phyloP scores from a whole-genome alignment of 768 basidiomycete species.

The Galerina sulciceps region DNA sequence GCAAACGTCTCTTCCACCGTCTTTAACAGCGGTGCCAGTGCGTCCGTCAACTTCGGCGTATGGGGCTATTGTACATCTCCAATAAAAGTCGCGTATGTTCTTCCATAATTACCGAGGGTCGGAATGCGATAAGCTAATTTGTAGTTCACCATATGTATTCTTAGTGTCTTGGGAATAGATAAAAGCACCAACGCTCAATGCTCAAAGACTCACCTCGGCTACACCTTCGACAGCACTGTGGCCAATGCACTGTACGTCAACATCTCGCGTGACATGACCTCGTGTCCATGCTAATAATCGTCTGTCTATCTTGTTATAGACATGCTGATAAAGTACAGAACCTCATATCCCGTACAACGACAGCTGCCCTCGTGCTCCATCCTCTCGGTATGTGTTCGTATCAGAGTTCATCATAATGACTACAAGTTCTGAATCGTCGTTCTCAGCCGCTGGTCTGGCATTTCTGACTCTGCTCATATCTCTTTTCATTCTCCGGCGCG shows the following conservation, averaged over 20 bases:
- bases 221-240: slow-evolving; percentile 55
- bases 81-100: slow-evolving; percentile 45
- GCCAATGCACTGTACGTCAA: slow-evolving; percentile 46
- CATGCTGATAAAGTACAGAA: slow-evolving; percentile 39
- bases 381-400: slow-evolving; percentile 47
- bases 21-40: slow-evolving; percentile 37
- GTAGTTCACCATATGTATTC: not conserved
- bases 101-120: not conserved
- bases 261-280: slow-evolving; percentile 15
- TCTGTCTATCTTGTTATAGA: slow-evolving; percentile 25
- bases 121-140: not conserved
- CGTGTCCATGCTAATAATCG: slow-evolving; percentile 12
- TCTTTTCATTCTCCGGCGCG: slow-evolving; percentile 47
- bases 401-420: slow-evolving; percentile 9
- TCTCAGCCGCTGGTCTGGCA: slow-evolving; percentile 49
- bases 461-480: slow-evolving; percentile 55
- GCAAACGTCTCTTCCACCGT: slow-evolving; percentile 36
- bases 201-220: slow-evolving; percentile 54
- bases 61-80: slow-evolving; percentile 67
- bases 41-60: slow-evolving; percentile 55
- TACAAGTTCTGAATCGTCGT: not conserved
- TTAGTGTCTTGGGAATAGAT: slow-evolving; percentile 48
- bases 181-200: slow-evolving; percentile 45
- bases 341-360: slow-evolving; percentile 47
- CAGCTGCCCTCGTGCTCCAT: slow-evolving; percentile 56